Base-by-base conservation (phyloP, 345 rosid species). In the Gossypium ekmanianum region DNA sequence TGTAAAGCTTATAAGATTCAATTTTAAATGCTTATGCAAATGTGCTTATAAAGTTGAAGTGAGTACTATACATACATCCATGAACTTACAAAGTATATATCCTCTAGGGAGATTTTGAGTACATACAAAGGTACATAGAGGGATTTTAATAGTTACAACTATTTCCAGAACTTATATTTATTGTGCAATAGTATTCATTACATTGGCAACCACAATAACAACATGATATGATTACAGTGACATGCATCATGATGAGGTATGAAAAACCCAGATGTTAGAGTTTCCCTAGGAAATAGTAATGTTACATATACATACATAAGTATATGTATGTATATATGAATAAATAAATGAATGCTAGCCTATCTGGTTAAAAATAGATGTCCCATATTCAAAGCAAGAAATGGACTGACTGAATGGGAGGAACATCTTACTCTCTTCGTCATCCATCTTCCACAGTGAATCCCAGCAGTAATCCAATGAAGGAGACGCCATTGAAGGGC, bases 361-460 rank as follows among this genome's bases (percentile, higher is more conserved):
- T 84, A 87, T 82, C 87, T 91, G 56, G 81, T 84, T 79, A 81
- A 75, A 79, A 34, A 74, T 47, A 67, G 78, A 52, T 74, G 73
- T 82, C 77, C 85, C 92, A 27, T 76, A 73, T 69, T 77, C 87
- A 57, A 76, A 86, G 74, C 77, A 77, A 81, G 82, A 56, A 70
- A 77, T 79, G 55, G 84, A 78, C 69, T 77, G 86, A 68, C 82
- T 77, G 61, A 56, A 69, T 48, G 91, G 82, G 73, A 79, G 82
- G 83, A 87, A 61, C 88, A 84, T 76, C 88, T 85, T 91, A 79
- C 83, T 69, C 74, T 84, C 88, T 78, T 89, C 95, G 73, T 77
- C 93, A 61, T 85, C 87, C 79, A 89, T 82, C 74, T 68, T 88
- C 99, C 98, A 93, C 2, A 88, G 82, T 2, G 89, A 79, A 78